Evolutionary conservation across 768 basidiomycete genomes (phyloP), one percentile per base, ranked within the genome.

Genomic region (Daedalea quercina): DNA sequence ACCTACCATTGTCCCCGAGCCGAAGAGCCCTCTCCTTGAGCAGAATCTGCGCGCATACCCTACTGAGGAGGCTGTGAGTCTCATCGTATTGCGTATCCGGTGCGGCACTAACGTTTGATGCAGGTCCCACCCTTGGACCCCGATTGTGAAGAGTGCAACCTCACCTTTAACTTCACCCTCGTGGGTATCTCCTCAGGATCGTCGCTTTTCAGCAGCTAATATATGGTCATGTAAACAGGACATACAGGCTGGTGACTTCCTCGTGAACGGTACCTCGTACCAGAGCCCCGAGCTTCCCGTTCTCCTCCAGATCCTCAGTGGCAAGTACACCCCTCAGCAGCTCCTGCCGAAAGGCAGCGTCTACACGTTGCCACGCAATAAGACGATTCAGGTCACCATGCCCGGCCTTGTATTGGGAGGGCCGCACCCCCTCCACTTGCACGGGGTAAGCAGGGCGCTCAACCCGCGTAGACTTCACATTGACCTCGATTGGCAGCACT

Each of bases 271-370:
- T 25, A 60, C 52, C 1, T 62, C 70, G 2, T 58, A 53, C 26
- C 43, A 45, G 1, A 65, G 73, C 0, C 77, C 77, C 0, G 66
- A 63, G 22, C 68, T 70, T 0, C 78, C 78, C 2, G 75, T 75
- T 3, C 63, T 81, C 13, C 68, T 79, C 17, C 76, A 80, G 59
- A 75, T 79, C 45, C 57, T 79, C 25, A 76, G 72, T 52, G 77
- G 77, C 9, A 65, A 70, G 1, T 62, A 66, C 19, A 54, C 54
- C 0, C 72, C 75, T 0, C 66, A 70, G 43, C 68, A 73, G 23
- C 57, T 80, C 22, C 40, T 70, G 61, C 58, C 75, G 65, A n/a
- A 64, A 0, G 78, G 76, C 9, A 68, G 68, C 17, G 69, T 82
- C 6, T 76, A 75, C 54, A 52, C 65, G 3, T 63, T 83, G 19